Evolutionary conservation across 257 asterid species (phyloP).

Genomic region (Ballota nigra): DNA sequence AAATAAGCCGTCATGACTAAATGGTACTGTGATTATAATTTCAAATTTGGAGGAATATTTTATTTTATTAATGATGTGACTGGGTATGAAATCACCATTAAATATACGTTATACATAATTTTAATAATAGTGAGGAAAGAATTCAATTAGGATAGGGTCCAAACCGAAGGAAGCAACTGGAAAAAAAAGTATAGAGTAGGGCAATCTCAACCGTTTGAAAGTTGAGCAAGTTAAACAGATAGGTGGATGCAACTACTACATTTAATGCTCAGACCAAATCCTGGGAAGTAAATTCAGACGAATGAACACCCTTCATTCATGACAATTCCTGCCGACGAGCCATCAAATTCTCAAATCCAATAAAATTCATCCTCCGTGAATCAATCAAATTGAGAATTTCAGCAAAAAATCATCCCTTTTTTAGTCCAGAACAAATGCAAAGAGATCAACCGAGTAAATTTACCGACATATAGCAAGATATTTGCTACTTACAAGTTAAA

Average conservation of each 20-base stretch:
- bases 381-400: background rate
- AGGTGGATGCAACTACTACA: slow-evolving; percentile 31
- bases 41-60: background rate
- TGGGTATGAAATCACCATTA: background rate
- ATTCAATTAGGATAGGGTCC: background rate
- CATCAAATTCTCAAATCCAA: background rate
- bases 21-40: background rate
- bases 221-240: background rate
- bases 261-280: slow-evolving; percentile 35
- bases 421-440: background rate
- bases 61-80: slow-evolving; percentile 4
- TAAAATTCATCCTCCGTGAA: background rate
- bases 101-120: background rate
- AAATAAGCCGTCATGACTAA: background rate
- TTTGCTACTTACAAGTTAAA: background rate
- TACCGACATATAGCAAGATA: background rate
- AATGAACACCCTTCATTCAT: slow-evolving; percentile 2
- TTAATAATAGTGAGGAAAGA: background rate
- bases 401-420: background rate
- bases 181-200: background rate
- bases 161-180: background rate
- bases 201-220: background rate
- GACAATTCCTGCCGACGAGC: slow-evolving; percentile 19
- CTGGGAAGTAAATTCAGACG: background rate
- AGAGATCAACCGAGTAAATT: background rate